Base-by-base conservation (phyloP, 2,329 filamentous ascomycete species). In the Microdochium paspali region DNA sequence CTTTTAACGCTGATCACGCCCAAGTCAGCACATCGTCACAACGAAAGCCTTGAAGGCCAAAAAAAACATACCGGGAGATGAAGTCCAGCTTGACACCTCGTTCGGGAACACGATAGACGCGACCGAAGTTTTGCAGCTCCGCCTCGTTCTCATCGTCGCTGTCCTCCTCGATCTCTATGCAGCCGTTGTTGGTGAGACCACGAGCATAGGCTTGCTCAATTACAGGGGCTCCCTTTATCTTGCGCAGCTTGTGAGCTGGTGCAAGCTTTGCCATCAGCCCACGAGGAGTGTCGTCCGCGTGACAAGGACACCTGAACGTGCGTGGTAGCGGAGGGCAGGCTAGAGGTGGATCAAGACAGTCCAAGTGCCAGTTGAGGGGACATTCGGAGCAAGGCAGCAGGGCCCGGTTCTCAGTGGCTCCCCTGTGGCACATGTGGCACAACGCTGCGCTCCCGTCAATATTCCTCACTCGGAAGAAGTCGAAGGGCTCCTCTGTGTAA, bases 381-480 rank as follows among this genome's bases (percentile, higher is more conserved):
- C 91, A 98, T 58, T 77, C 80, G 64, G 90, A 90, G 70, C 91
- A 98, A 43, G 85, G 82, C 55, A 96, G 85, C 57, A 97, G 90
- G 54, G 84, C 79, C 24, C 85, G 80, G 56, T 76, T 76, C 52
- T 70, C 66, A 20, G 77, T 70, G 43, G 84, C 79, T 24, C 84
- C 76, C 57, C 76, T 74, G 53, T 85, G 77, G 67, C 91, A 97
- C 42, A 72, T 70, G 60, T 85, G 81, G 68, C 91, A 97, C 45
- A 94, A 70, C 44, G 94, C 84, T 3, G 82, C 68, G 48, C 85
- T 84, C 52, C 85, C 85, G 54, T 94, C 87, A 49, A 66, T 69
- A 56, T 91, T 86, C 50, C 80, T 79, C 49, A 84, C 66, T 61
- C 77, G 84, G 68, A 80, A 80, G 56, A 83, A 82, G 61, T 87